Evolutionary conservation across 75 land plant genomes (phyloP).

Genomic region (Sequoia sempervirens): DNA sequence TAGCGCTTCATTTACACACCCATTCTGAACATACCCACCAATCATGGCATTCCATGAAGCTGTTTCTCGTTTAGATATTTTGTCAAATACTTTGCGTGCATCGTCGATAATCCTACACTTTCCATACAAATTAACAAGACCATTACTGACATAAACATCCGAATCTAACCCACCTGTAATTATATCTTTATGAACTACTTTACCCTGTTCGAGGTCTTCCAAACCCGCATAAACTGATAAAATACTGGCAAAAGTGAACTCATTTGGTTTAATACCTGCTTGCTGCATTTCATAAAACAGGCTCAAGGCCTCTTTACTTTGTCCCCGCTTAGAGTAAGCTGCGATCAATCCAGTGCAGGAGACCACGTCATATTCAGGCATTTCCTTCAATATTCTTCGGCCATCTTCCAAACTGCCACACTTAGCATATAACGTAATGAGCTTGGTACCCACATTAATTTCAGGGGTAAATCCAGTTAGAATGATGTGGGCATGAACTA

Average conservation of each 20-base stretch:
- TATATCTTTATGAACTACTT: slow-evolving; percentile 10
- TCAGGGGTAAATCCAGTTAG: slow-evolving; percentile 14
- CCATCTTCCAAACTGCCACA: slow-evolving; percentile 11
- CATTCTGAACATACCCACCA: slow-evolving; percentile 23
- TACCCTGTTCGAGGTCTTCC: slow-evolving; percentile 14
- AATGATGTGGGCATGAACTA: slow-evolving; percentile 25
- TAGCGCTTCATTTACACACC: neutral
- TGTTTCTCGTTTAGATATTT: slow-evolving; percentile 20
- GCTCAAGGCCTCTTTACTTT: too few relatives aligned
- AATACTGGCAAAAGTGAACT: too few relatives aligned
- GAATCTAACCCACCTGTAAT: slow-evolving; percentile 8
- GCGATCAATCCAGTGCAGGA: slow-evolving; percentile 16
- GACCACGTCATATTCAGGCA: slow-evolving; percentile 2
- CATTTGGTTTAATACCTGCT: too few relatives aligned
- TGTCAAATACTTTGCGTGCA: slow-evolving; percentile 18
- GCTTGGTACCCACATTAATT: too few relatives aligned
- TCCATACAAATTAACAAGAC: slow-evolving; percentile 27
- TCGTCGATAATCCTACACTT: slow-evolving; percentile 21
- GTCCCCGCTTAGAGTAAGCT: neutral
- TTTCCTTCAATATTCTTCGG: slow-evolving; percentile 2
- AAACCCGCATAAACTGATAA: neutral
- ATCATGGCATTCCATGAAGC: slow-evolving; percentile 36
- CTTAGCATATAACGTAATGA: slow-evolving; percentile 7
- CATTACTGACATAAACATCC: slow-evolving; percentile 15
- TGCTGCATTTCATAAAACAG: too few relatives aligned